phyloP scores from a whole-genome alignment of 768 basidiomycete genomes.

The Phylloporus arenicola region DNA sequence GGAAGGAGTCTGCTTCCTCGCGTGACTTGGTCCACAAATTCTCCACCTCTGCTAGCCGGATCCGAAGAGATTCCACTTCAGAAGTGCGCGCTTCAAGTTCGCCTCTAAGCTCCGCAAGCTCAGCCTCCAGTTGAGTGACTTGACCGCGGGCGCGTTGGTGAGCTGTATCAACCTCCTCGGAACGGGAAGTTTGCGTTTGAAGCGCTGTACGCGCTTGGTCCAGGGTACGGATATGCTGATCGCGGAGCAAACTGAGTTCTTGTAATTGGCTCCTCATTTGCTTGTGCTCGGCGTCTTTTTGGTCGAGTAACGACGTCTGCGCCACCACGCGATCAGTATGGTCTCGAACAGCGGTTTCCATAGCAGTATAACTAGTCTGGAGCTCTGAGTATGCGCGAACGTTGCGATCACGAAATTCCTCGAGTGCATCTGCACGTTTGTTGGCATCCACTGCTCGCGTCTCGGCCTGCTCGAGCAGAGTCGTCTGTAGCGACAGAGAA shows the following conservation, averaged over 20 bases:
- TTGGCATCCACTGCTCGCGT: slow-evolving; percentile 68
- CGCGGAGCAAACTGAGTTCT: slow-evolving; percentile 62
- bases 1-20: slow-evolving; percentile 87
- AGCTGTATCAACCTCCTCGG: slow-evolving; percentile 72
- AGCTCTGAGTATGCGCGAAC: slow-evolving; percentile 64
- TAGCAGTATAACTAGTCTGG: slow-evolving; percentile 51
- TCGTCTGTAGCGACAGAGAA: slow-evolving; percentile 70
- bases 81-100: slow-evolving; percentile 73
- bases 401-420: slow-evolving; percentile 61
- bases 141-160: slow-evolving; percentile 68
- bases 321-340: slow-evolving; percentile 69
- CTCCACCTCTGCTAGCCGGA: slow-evolving; percentile 72
- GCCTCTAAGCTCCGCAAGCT: slow-evolving; percentile 70
- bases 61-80: slow-evolving; percentile 67
- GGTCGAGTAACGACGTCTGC: slow-evolving; percentile 69
- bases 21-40: slow-evolving; percentile 89
- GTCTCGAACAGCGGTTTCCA: slow-evolving; percentile 68
- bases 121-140: slow-evolving; percentile 64
- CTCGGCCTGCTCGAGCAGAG: slow-evolving; percentile 72
- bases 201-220: slow-evolving; percentile 82
- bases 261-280: slow-evolving; percentile 62
- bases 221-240: slow-evolving; percentile 82
- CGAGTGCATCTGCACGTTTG: slow-evolving; percentile 69
- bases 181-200: slow-evolving; percentile 65
- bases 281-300: slow-evolving; percentile 73